These are phyloP conservation scores for Termitomyces sp. DNA, from an alignment of 768 basidiomycete species.

Conservation along the genomic window DNA sequence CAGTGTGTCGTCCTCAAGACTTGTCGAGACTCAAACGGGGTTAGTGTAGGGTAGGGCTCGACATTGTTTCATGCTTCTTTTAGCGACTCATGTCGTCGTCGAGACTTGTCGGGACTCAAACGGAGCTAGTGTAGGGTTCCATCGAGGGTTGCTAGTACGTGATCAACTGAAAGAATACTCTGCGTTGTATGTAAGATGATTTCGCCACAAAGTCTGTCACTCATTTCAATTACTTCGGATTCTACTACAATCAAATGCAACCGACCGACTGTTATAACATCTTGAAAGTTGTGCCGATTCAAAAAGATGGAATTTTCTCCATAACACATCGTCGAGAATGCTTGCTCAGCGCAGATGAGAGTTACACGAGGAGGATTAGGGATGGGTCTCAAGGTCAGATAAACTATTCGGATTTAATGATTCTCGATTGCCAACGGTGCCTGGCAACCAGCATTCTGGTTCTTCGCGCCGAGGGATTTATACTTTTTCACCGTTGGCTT, in stretches of 20 bases:
- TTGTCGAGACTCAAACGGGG: no score
- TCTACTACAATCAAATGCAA: no score
- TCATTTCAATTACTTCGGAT: no score
- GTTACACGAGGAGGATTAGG: background rate
- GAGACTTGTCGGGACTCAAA: no score
- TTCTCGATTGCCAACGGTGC: background rate
- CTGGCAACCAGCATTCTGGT: background rate
- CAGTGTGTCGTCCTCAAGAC: no score
- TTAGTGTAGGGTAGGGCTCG: no score
- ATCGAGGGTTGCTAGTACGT: background rate
- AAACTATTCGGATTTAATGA: background rate
- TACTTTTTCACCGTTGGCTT: conserved; percentile 1
- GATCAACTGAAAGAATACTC: background rate
- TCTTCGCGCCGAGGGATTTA: conserved; percentile 2
- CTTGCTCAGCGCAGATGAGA: background rate
- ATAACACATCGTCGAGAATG: background rate
- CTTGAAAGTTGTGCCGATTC: no score
- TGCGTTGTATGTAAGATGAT: background rate
- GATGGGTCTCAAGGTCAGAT: background rate
- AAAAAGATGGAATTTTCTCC: background rate
- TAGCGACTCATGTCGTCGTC: background rate
- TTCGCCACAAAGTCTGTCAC: background rate
- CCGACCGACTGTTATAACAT: no score
- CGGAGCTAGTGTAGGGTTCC: no score
- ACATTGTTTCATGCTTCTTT: background rate